phyloP scores from a whole-genome alignment of 2,329 filamentous ascomycete genomes.

The Coniochaeta pulveracea region DNA sequence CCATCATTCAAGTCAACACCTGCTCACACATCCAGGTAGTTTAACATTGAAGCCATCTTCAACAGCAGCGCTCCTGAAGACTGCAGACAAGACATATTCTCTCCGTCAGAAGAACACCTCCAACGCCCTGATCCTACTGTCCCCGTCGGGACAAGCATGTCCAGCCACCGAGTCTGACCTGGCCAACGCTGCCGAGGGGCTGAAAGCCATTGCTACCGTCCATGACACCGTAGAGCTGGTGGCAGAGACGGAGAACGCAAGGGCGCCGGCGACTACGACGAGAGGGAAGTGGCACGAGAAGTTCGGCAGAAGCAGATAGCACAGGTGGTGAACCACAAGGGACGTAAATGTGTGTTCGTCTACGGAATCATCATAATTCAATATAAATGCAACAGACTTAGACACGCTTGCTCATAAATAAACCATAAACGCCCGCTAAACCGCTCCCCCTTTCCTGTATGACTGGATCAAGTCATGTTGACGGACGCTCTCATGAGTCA shows the following conservation, averaged over 20 bases:
- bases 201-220: constrained; percentile 42
- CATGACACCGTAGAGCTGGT: constrained; percentile 54
- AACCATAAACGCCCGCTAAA: too few relatives aligned
- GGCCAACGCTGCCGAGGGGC: constrained; percentile 19
- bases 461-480: too few relatives aligned
- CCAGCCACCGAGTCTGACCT: constrained; percentile 5
- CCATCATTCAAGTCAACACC: constrained; percentile 5
- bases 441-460: too few relatives aligned
- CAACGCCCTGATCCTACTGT: constrained; percentile 50
- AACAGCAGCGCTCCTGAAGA: constrained; percentile 40
- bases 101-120: constrained; percentile 58
- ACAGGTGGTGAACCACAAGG: not conserved
- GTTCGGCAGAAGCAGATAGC: constrained; percentile 38
- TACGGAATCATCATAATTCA: too few relatives aligned
- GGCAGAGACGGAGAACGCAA: constrained; percentile 18
- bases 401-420: too few relatives aligned
- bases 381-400: too few relatives aligned
- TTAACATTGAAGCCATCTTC: constrained; percentile 37
- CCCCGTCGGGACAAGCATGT: constrained; percentile 13
- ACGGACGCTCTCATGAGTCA: too few relatives aligned
- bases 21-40: constrained; percentile 19
- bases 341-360: too few relatives aligned
- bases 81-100: constrained; percentile 40
- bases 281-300: constrained; percentile 50
- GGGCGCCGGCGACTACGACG: constrained; percentile 16